Base-by-base conservation (phyloP, 805 yeast species). In the Isabelozyma pseudorhagii region DNA sequence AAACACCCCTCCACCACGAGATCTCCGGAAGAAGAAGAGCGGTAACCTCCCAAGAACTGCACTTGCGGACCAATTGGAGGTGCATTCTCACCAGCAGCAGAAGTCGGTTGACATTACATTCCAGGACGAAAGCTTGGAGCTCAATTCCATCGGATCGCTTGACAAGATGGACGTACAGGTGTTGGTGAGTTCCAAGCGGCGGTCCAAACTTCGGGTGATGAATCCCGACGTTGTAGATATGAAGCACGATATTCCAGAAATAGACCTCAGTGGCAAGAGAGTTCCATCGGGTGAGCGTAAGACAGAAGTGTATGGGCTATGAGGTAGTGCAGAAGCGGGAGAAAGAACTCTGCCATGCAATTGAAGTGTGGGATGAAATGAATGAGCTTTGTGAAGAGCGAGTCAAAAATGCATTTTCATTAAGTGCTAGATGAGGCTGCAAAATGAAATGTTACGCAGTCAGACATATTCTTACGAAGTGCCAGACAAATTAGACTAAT, bases 131-230 rank as follows among this genome's bases (percentile, higher is more conserved):
- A 3, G 21, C 27, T 15, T 42, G 38, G n/a, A 50, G 13, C 5
- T 5, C n/a, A 42, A 27, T 5, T 29, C 38, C 7, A 21, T 38
- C 15, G 52, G 45, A 43, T 73, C 75, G 17, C 66, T 75, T 48
- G 75, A 74, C 15, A 70, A 73, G 29, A 60, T 84, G 54, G 91
- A 86, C 54, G 92, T 84, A 2, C 92, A 86, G 63, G 86, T 86
- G 8, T 65, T 86, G 51, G 90, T 86, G 7, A 80, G 87, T 51
- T 81, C 87, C 13, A 81, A 80, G 59, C 69, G 90, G 55, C 69
- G 88, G 50, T 76, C 85, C 1, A 76, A 77, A 47, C 67, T 86
- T 42, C 64, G 86, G 36, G 81, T 86, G 38, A 75, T 81, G 44
- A 86, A 86, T 58, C 92, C 92, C 0, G 87, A 81, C 38, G 8